phyloP scores from a whole-genome alignment of 192 early-diverging fungal species.

The Umbelopsis ramanniana region DNA sequence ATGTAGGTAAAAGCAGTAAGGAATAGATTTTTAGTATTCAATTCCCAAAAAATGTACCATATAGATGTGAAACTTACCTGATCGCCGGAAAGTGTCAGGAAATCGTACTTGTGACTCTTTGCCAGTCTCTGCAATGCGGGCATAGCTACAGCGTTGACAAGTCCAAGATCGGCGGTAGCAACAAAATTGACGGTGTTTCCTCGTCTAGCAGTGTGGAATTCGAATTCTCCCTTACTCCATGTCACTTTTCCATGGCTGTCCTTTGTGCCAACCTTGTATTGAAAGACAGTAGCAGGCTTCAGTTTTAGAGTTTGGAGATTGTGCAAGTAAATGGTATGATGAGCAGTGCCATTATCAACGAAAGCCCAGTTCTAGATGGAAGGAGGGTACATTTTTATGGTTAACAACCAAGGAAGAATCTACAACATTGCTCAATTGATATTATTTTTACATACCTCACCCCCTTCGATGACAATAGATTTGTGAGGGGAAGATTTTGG shows the following conservation, averaged over 20 bases:
- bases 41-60: neutral
- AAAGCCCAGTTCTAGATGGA: constrained; percentile 34
- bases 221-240: constrained; percentile 26
- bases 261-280: constrained; percentile 33
- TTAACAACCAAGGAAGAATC: no score
- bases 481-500: neutral
- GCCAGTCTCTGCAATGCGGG: constrained; percentile 27
- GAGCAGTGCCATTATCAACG: constrained; percentile 31
- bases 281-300: constrained; percentile 28
- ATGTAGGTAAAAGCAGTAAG: no score
- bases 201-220: constrained; percentile 34
- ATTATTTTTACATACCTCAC: neutral
- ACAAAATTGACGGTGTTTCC: constrained; percentile 32
- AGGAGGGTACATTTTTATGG: no score
- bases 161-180: constrained; percentile 39
- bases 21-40: neutral
- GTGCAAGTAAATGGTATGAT: constrained; percentile 33
- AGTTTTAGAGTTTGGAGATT: constrained; percentile 29
- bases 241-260: neutral
- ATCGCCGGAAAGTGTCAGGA: constrained; percentile 36
- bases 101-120: constrained; percentile 36
- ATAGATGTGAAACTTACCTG: constrained; percentile 6
- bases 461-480: constrained; percentile 3
- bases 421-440: no score
- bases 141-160: constrained; percentile 35